Conservation (phyloP, 176 grass and related monocot species). For the Rhipidocladum racemiflorum region DNA sequence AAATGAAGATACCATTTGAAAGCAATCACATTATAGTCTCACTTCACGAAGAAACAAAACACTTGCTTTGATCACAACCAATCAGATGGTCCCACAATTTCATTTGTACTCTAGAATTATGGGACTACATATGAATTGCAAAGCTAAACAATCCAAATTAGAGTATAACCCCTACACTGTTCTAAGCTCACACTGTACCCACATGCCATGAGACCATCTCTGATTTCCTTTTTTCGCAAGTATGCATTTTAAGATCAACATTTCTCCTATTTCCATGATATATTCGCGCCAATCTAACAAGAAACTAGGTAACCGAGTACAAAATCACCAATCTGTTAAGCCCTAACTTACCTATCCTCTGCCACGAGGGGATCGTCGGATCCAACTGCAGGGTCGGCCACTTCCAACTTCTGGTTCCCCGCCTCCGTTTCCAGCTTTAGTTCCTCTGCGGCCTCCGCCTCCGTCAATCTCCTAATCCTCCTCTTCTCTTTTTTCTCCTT, state of each 20-base stretch:
- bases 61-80: not conserved
- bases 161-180: not conserved
- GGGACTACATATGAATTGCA: not conserved
- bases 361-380: not conserved
- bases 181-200: not conserved
- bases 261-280: not conserved
- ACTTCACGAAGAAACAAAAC: not conserved
- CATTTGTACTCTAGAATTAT: not conserved
- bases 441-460: conserved; percentile 24
- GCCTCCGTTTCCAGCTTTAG: not conserved
- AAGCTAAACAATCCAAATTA: not conserved
- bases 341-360: conserved; percentile 15
- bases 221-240: not conserved
- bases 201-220: not conserved
- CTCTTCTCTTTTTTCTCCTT: conserved; percentile 60
- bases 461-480: conserved; percentile 41
- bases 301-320: not conserved
- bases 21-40: not conserved
- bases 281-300: not conserved
- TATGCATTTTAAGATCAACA: not conserved
- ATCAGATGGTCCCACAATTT: not conserved
- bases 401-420: not conserved
- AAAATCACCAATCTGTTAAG: not conserved
- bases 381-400: not conserved
- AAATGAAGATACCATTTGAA: not conserved